Conservation (phyloP, 1,284 basidiomycete species). For the Cryptococcus sp. region DNA sequence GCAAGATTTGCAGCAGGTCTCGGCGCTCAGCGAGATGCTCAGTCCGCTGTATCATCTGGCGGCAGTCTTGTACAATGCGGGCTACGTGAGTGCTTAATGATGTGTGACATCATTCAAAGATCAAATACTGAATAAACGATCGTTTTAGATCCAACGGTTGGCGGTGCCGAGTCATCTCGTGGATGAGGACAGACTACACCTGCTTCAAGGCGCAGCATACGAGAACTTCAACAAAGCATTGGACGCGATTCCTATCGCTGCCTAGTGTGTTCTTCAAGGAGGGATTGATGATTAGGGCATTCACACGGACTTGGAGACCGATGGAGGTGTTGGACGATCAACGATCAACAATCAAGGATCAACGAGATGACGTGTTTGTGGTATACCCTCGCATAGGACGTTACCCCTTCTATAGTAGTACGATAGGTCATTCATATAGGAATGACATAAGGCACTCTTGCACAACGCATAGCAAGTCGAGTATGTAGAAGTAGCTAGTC, state of each 20-base stretch:
- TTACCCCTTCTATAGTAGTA: no score
- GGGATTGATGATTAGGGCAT: not conserved
- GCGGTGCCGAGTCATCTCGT: slow-evolving; percentile 38
- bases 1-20: slow-evolving; percentile 40
- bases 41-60: slow-evolving; percentile 38
- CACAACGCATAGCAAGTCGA: no score
- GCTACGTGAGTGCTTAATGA: slow-evolving; percentile 28
- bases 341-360: no score
- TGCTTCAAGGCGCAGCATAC: slow-evolving; percentile 44
- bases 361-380: no score
- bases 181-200: slow-evolving; percentile 45
- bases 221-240: slow-evolving; percentile 37
- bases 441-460: no score
- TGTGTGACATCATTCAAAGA: no score
- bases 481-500: no score
- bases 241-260: slow-evolving; percentile 10
- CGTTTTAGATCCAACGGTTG: slow-evolving; percentile 31
- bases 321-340: no score
- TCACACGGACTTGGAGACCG: no score
- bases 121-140: slow-evolving; percentile 2
- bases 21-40: slow-evolving; percentile 45
- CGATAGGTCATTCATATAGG: no score
- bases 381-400: no score
- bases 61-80: slow-evolving; percentile 27
- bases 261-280: not conserved